phyloP scores from a whole-genome alignment of 2,329 filamentous ascomycete genomes.

The Hymenoscyphus repandus region DNA sequence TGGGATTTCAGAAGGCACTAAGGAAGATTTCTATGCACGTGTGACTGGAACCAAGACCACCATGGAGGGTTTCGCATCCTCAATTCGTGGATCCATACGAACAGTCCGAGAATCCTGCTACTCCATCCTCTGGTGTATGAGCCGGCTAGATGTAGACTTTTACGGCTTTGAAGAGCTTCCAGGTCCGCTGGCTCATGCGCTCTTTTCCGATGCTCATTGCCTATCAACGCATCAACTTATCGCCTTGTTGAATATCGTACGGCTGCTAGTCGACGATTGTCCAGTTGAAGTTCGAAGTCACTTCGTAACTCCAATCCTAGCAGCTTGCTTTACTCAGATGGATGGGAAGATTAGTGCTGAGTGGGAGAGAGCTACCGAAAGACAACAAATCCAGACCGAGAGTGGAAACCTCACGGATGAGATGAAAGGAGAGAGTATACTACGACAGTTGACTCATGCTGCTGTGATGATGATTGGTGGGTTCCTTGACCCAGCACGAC shows the following conservation, averaged over 20 bases:
- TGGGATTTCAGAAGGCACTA: constrained; percentile 90
- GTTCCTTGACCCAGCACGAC: constrained; percentile 71
- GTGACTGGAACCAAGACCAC: constrained; percentile 86
- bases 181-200: constrained; percentile 71
- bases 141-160: constrained; percentile 78
- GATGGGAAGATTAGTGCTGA: constrained; percentile 82
- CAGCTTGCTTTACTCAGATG: constrained; percentile 77
- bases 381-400: constrained; percentile 56
- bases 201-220: constrained; percentile 76
- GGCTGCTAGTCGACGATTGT: constrained; percentile 88
- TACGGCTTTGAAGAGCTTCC: constrained; percentile 86
- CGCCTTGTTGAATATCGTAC: constrained; percentile 82
- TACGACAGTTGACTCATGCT: constrained; percentile 87
- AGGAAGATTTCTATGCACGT: constrained; percentile 92
- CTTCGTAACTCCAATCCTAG: constrained; percentile 80
- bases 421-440: constrained; percentile 96
- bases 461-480: constrained; percentile 88
- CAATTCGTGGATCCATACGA: constrained; percentile 81
- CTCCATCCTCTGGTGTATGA: constrained; percentile 91
- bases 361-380: constrained; percentile 71
- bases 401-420: constrained; percentile 84
- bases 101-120: constrained; percentile 92
- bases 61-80: constrained; percentile 89
- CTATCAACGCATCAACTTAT: constrained; percentile 91
- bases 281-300: constrained; percentile 69